Base-by-base conservation (phyloP, 2,329 filamentous ascomycete genomes). In the Fusarium stilboides region DNA sequence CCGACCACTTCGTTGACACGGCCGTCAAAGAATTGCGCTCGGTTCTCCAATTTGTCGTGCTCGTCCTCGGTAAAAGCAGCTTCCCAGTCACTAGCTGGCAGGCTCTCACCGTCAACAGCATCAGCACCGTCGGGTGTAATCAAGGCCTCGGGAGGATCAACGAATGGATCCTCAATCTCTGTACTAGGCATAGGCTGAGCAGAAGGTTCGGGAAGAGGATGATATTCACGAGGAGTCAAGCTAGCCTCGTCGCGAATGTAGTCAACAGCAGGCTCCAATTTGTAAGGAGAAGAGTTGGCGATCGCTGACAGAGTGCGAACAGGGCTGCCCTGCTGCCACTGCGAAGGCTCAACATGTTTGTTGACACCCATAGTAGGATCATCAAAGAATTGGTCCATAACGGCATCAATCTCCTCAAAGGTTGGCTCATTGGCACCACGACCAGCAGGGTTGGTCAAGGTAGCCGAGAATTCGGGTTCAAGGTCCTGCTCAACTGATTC, bases 1-100 rank as follows among this genome's bases (percentile, higher is more conserved):
- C 92, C 92, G 69, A 99, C 92, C 68, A 98, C 82, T 51, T 94
- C 89, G 76, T 97, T 94, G 67, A 99, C 93, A 75, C 93, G 94
- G 46, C 89, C 91, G 75, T 98, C 94, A 75, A 98, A 98, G 85
- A 97, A 98, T 46, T 89, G 88, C 68, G 92, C 93, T 47, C 94
- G 89, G 54, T 90, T 89, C 69, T 92, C 89, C 57, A 98, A 84
- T 79, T 97, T 97, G 51, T 89, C 88, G 61, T 97, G 93, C 74
- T 97, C 93, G 34, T 91, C 90, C 19, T 93, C 92, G 12, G 92
- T 91, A 65, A 98, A 90, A 46, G 91, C 89, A 76, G 92, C 92
- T 75, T 97, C 94, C 96, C 96, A 99, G 78, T 98, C 95, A 77
- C 94, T 98, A 62, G 90, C 87, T 24, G 91, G 89, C 17, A 91